Percentiles rank a stretch among this genome's conserved stretches.
Evolutionary conservation across 495 filamentous ascomycete genomes (phyloP).

Genomic region (Immersiella caudata): DNA sequence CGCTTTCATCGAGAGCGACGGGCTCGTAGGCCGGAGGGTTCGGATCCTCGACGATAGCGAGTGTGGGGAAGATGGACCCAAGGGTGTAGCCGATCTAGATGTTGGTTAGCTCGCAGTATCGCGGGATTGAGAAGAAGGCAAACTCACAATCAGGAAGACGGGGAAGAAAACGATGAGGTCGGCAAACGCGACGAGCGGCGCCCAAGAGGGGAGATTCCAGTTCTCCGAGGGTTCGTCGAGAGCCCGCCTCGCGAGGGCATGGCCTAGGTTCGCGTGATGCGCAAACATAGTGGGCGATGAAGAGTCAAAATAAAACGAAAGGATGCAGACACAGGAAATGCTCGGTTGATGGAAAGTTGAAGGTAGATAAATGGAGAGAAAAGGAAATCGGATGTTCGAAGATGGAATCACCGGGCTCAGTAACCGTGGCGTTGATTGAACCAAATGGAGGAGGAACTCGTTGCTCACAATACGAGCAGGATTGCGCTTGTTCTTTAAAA

Average conservation of each 20-base stretch:
- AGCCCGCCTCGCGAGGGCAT: constrained; percentile 20
- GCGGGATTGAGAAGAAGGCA: background rate
- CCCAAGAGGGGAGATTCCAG: constrained; percentile 14
- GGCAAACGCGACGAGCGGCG: constrained; percentile 22
- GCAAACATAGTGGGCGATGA: constrained; percentile 2
- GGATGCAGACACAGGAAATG: background rate
- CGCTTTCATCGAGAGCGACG: constrained; percentile 41
- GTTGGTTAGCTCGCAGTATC: background rate
- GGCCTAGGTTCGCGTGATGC: constrained; percentile 7
- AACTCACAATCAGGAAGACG: constrained; percentile 40
- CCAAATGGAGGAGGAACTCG: background rate
- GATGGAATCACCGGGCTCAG: constrained; percentile 2
- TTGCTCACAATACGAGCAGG: constrained; percentile 14
- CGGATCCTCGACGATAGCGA: constrained; percentile 55
- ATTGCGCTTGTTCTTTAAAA: constrained; percentile 3
- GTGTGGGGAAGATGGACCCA: constrained; percentile 43
- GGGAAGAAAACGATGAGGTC: constrained; percentile 47
- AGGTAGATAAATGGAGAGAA: background rate
- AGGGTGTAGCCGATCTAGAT: constrained; percentile 46
- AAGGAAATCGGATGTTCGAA: background rate
- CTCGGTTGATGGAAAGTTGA: background rate
- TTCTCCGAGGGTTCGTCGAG: constrained; percentile 12
- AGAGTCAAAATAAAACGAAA: background rate
- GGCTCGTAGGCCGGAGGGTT: constrained; percentile 52
- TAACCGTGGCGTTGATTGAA: constrained; percentile 4